Evolutionary conservation across 2,329 filamentous ascomycete species (phyloP), one percentile per base, ranked within the genome.

Genomic region (Cladophialophora carrionii): DNA sequence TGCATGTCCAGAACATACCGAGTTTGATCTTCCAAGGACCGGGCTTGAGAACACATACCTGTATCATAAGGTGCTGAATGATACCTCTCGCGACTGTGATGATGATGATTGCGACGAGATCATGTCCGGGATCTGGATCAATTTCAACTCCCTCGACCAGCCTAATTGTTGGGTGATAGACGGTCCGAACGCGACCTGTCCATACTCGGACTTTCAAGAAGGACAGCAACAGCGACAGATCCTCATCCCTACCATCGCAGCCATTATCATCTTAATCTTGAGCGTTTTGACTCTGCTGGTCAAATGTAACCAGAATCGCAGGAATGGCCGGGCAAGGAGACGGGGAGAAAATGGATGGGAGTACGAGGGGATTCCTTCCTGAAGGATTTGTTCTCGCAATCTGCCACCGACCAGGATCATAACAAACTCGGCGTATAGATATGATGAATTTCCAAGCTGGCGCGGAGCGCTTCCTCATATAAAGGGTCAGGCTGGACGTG

Each of bases 361-460:
- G 71, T 89, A 90, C 77, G 88, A 90, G 73, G 88, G 88, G 17
- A 86, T 90, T 57, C 87, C 87, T 20, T 81, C 79, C 3, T 81
- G 65, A 74, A 7, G 22, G 22, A 32, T 4, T 37, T 34, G 29
- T 22, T n/a, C 52, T 6, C 26, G 20, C 5, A 17, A 20, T 34
- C 7, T 9, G 10, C 34, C 9, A 20, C 9, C 31, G 48, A 52
- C 7, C 32, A 34, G 24, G 7, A 24, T 52, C 6, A 46, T 6
- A 29, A 29, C 24, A 60, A 4, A 32, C 6, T 8, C 14, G 7
- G 9, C n/a, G n/a, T 20, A 29, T 12, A 10, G 17, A 22, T n/a
- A n/a, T 20, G 51, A 34, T 34, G 9, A n/a, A 24, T 34, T 26
- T 49, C 22, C n/a, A 1, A 32, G 43, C 37, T 49, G 14, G 20